A percentile compares a stretch with the other conserved stretches of the same genome.
Conservation (phyloP, 2,329 filamentous ascomycete genomes). For the Ceratocystis ficicola region DNA sequence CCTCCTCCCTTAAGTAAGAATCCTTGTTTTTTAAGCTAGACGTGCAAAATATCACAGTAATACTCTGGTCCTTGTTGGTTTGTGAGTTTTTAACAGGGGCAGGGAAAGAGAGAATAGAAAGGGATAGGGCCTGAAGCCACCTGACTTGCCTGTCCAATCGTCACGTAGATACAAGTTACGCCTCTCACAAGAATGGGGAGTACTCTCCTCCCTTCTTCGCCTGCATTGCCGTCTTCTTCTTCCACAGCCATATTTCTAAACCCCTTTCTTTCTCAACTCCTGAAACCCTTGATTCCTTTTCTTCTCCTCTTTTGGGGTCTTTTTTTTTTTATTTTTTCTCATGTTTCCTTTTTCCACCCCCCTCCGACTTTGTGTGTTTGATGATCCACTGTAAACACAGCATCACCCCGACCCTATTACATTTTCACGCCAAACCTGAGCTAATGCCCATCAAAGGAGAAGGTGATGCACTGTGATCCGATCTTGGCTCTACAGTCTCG, state of each 20-base stretch:
- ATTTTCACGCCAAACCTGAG: not conserved
- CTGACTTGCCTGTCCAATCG: no score
- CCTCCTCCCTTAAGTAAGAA: not conserved
- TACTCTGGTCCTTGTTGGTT: no score
- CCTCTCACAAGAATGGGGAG: not conserved
- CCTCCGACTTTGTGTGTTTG: constrained; percentile 6
- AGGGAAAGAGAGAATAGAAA: no score
- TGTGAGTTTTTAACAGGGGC: no score
- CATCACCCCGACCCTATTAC: not conserved
- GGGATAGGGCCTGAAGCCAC: no score
- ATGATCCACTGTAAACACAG: constrained; percentile 8
- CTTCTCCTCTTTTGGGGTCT: not conserved
- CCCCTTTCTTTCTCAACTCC: not conserved
- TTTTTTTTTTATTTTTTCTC: not conserved
- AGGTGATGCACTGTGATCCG: constrained; percentile 1
- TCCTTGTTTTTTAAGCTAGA: not conserved
- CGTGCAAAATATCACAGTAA: not conserved
- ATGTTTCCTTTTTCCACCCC: not conserved
- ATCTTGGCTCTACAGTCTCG: constrained; percentile 6
- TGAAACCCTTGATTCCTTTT: not conserved
- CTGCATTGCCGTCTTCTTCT: not conserved
- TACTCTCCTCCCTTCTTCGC: not conserved
- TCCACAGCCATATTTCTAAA: not conserved
- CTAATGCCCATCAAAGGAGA: constrained; percentile 6
- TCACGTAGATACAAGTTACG: not conserved